Evolutionary conservation across 495 filamentous ascomycete genomes (phyloP), one percentile per base, ranked within the genome.

Genomic region (Xylaria bambusicola): DNA sequence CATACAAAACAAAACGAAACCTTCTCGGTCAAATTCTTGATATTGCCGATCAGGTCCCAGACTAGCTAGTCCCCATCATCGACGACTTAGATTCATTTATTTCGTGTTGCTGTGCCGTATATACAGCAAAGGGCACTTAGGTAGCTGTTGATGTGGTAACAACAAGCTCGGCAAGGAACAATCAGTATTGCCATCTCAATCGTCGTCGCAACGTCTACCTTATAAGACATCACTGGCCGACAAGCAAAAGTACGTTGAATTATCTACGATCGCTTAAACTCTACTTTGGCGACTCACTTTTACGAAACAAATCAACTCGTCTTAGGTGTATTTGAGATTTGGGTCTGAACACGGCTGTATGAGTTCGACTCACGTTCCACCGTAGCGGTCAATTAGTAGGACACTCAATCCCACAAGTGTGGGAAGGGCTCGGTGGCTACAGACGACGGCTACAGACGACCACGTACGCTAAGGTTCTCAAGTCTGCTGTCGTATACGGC

Each of bases 11-110:
- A 44, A 35, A 65, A 66, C 49, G 53, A 44, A 53, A 58, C 63
- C 46, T n/a, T 63, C 53, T 57, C 60, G 49, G 58, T 33, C 55
- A 58, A 59, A 62, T 60, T 60, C 21, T 60, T 1, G 35, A 41
- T 20, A 31, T 20, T 56, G 35, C 42, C 45, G 26, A 54, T 62
- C 55, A 59, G 33, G 52, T 36, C 55, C 57, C 55, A 58, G 29
- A 55, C 58, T 53, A 60, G 63, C 50, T 58, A 33, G 23, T 26
- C 17, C 49, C 24, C 45, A 15, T 51, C 18, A 38, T 44, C 44
- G 42, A 31, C 36, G 38, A 54, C 52, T 44, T 9, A 44, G 38
- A 12, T 17, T 29, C 31, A 18, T 17, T 7, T n/a, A 33, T 23
- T 6, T 9, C 17, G n/a, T 33, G 10, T 33, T 33, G 29, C 8